phyloP scores from a whole-genome alignment of 257 asterid species.

The Nicotiana knightiana region DNA sequence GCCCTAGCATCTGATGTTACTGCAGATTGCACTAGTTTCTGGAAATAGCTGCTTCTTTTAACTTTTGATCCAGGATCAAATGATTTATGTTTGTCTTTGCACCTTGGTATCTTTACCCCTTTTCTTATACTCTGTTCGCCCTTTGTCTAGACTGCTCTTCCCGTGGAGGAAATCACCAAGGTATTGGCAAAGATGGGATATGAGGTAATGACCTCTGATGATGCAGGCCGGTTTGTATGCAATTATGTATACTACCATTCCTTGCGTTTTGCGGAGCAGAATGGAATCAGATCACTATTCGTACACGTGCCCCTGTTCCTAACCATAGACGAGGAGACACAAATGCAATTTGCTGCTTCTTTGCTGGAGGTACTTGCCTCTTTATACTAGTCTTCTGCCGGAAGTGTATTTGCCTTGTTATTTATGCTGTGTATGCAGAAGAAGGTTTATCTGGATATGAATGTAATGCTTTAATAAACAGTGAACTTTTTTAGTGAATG shows the following conservation, averaged over 20 bases:
- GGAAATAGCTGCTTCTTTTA: neutral
- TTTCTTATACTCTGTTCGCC: neutral
- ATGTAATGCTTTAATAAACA: constrained; percentile 17
- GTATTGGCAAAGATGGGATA: constrained; percentile 73
- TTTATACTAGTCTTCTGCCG: constrained; percentile 27
- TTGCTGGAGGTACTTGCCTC: constrained; percentile 77
- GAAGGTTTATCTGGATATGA: neutral
- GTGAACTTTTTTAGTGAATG: constrained; percentile 8
- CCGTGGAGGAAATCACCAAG: constrained; percentile 59
- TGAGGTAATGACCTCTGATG: constrained; percentile 77
- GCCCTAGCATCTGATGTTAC: neutral
- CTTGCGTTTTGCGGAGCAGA: constrained; percentile 81
- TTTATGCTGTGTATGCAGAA: constrained; percentile 12
- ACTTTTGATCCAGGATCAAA: neutral
- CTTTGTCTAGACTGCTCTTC: constrained; percentile 53
- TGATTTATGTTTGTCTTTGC: neutral
- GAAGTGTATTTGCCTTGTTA: neutral
- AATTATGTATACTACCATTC: constrained; percentile 94
- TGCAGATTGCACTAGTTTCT: neutral
- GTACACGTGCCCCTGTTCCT: constrained; percentile 95
- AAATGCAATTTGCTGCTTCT: constrained; percentile 85
- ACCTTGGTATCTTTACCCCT: neutral
- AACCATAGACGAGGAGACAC: constrained; percentile 86
- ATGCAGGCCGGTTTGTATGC: constrained; percentile 96
- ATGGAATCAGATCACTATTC: constrained; percentile 69